These are phyloP conservation scores for Penicillium steckii DNA, from an alignment of 495 filamentous ascomycete species.

Conservation along the genomic window DNA sequence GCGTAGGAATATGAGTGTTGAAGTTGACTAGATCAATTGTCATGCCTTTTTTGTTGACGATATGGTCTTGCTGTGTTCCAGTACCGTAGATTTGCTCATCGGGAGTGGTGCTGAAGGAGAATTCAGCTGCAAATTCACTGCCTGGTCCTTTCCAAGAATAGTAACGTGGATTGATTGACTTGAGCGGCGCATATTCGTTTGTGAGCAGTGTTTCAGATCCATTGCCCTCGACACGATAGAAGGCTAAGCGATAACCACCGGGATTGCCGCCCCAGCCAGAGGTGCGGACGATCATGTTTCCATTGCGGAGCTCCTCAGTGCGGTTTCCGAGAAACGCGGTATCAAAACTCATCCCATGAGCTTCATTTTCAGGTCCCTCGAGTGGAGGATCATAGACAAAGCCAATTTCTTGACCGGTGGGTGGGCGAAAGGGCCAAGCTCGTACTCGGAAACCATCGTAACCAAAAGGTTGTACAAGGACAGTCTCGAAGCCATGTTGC, in stretches of 20 bases:
- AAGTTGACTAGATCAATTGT: constrained; percentile 29
- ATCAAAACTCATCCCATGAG: constrained; percentile 22
- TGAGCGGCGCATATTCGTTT: constrained; percentile 33
- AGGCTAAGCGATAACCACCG: constrained; percentile 27
- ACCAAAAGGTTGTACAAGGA: constrained; percentile 31
- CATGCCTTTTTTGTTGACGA: constrained; percentile 28
- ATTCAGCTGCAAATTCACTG: constrained; percentile 25
- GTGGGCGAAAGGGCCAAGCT: constrained; percentile 28
- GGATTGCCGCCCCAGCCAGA: constrained; percentile 25
- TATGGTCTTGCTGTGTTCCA: constrained; percentile 29
- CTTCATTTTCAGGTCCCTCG: constrained; percentile 27
- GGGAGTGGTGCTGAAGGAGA: constrained; percentile 28
- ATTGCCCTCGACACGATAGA: constrained; percentile 23
- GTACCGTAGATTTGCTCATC: constrained; percentile 32
- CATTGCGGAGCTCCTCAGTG: constrained; percentile 23
- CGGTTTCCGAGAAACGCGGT: constrained; percentile 18
- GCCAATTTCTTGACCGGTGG: constrained; percentile 24
- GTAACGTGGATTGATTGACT: constrained; percentile 28
- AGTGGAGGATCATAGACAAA: constrained; percentile 32
- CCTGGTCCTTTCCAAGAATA: constrained; percentile 27
- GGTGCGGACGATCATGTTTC: constrained; percentile 27
- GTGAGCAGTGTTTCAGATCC: constrained; percentile 27
- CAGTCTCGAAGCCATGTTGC: constrained; percentile 30
- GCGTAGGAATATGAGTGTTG: constrained; percentile 28
- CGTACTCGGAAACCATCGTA: constrained; percentile 32